Evolutionary conservation across 306 rosid species (phyloP).

Genomic region (Arachis hypogaea): DNA sequence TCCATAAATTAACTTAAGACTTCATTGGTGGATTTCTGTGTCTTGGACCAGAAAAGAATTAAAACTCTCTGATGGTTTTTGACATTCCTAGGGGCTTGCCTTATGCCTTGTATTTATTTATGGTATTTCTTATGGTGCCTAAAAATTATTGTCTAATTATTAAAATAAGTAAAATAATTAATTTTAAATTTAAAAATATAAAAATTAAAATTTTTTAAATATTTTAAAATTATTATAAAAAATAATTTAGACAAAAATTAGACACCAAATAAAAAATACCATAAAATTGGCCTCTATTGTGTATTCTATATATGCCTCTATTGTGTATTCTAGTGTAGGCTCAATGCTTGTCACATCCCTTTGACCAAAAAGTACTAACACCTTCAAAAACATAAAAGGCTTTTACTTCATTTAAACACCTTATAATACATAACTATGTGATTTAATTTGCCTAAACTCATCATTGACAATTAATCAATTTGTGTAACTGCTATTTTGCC

Average conservation of each 20-base stretch:
- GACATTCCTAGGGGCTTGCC: slow-evolving; percentile 1
- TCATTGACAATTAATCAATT: neutral
- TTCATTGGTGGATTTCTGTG: neutral
- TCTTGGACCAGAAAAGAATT: neutral
- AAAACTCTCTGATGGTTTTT: neutral
- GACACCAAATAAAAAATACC: no score
- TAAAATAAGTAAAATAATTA: no score
- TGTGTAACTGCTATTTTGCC: neutral
- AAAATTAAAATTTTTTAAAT: no score
- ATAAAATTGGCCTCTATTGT: no score
- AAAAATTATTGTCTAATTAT: no score
- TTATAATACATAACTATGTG: neutral
- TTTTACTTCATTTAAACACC: no score
- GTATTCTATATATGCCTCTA: neutral
- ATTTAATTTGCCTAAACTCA: neutral
- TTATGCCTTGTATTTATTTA: no score
- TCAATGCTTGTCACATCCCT: neutral
- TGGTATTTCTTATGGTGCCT: no score
- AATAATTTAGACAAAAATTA: no score
- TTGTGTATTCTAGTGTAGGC: neutral
- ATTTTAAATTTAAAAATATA: no score
- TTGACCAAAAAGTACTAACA: slow-evolving; percentile 6
- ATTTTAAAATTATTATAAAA: no score
- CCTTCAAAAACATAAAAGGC: no score
- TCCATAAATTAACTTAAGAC: neutral